Evolutionary conservation across 306 rosid species (phyloP).

Genomic region (Vigna nakashimae): DNA sequence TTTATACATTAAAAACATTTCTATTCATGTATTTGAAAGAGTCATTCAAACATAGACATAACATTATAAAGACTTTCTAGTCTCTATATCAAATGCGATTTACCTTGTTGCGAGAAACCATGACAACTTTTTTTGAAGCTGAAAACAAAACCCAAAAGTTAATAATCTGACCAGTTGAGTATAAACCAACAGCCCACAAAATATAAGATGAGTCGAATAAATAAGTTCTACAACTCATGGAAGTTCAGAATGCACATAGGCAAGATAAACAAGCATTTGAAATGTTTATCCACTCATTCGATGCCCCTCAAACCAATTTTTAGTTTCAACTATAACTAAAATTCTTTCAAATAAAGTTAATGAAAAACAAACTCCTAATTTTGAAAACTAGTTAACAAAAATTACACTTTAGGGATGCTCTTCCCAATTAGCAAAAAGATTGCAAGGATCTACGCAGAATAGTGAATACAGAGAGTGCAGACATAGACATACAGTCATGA

Average conservation of each 20-base stretch:
- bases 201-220: constrained; percentile 6
- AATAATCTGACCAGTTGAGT: not conserved
- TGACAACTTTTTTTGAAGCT: constrained; percentile 60
- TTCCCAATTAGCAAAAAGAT: constrained; percentile 3
- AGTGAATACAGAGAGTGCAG: not conserved
- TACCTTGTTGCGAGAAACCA: constrained; percentile 73
- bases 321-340: not conserved
- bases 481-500: constrained; percentile 51
- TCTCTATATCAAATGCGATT: constrained; percentile 28
- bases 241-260: not conserved
- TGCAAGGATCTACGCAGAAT: constrained; percentile 5
- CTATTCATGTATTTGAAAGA: constrained; percentile 33
- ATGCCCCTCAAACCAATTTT: constrained; percentile 3
- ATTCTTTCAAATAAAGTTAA: not conserved
- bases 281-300: constrained; percentile 1
- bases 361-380: not conserved
- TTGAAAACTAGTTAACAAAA: not conserved
- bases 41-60: not conserved
- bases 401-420: not conserved
- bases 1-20: not conserved
- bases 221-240: not conserved
- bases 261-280: constrained; percentile 6
- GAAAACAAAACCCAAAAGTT: constrained; percentile 45
- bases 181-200: constrained; percentile 20
- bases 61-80: constrained; percentile 7